Evolutionary conservation across 768 basidiomycete species (phyloP).

Genomic region (Amanita polypyramis): DNA sequence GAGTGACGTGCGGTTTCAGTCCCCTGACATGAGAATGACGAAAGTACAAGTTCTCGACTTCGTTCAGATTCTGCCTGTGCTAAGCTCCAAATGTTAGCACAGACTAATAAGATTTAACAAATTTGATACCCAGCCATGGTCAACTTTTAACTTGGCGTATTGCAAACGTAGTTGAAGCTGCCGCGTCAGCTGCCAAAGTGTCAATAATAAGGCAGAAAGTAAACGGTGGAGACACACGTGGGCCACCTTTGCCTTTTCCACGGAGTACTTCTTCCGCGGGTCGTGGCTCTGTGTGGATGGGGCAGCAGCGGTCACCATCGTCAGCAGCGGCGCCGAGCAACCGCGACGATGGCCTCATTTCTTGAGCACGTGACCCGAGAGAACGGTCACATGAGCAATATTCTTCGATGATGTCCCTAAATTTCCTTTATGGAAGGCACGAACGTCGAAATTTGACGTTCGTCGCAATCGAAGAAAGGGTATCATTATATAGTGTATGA

Average conservation of each 20-base stretch:
- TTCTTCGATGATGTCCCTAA: no score
- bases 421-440: no score
- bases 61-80: constrained; percentile 73
- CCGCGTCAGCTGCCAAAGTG: constrained; percentile 41
- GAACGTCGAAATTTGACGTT: no score
- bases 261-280: constrained; percentile 34
- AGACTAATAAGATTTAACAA: not conserved
- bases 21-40: constrained; percentile 50
- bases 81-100: constrained; percentile 16
- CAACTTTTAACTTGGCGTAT: constrained; percentile 71
- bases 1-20: not conserved
- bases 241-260: constrained; percentile 46
- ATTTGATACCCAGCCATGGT: constrained; percentile 65
- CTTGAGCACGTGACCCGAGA: constrained; percentile 10
- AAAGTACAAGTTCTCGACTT: constrained; percentile 79
- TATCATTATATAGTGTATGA: no score
- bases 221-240: constrained; percentile 31
- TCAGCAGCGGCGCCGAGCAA: constrained; percentile 2
- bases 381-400: constrained; percentile 12
- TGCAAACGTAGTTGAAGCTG: constrained; percentile 67
- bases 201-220: constrained; percentile 1
- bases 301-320: constrained; percentile 26
- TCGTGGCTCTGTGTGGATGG: constrained; percentile 22
- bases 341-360: not conserved
- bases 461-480: no score